These are phyloP conservation scores for Achaetomium macrosporum DNA, from an alignment of 2,329 filamentous ascomycete species.

Conservation along the genomic window DNA sequence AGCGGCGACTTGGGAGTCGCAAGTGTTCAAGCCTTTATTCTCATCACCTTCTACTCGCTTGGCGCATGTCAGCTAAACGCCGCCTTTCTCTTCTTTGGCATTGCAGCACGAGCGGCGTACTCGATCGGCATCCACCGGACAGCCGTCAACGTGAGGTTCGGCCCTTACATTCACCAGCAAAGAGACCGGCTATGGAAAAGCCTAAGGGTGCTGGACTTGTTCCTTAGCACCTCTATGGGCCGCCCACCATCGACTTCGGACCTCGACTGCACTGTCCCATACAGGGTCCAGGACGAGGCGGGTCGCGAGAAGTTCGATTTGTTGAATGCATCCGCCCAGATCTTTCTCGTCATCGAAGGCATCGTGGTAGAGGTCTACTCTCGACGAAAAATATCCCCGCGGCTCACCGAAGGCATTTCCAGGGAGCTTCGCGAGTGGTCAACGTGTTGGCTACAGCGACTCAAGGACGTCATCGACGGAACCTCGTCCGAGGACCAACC, in stretches of 20 bases:
- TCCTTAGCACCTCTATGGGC: slow-evolving; percentile 49
- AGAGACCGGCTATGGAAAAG: slow-evolving; percentile 51
- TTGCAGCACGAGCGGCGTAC: slow-evolving; percentile 47
- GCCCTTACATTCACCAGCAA: slow-evolving; percentile 36
- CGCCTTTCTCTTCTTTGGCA: slow-evolving; percentile 49
- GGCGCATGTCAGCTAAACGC: slow-evolving; percentile 51
- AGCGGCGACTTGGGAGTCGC: slow-evolving; percentile 43
- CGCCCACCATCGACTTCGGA: slow-evolving; percentile 49
- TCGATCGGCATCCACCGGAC: slow-evolving; percentile 49
- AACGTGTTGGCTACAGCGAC: slow-evolving; percentile 39
- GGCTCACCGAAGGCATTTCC: slow-evolving; percentile 49
- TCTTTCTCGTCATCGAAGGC: slow-evolving; percentile 45
- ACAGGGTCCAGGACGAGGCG: slow-evolving; percentile 32
- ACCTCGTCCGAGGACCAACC: slow-evolving; percentile 23
- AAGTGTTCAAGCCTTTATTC: slow-evolving; percentile 45
- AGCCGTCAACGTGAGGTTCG: slow-evolving; percentile 49
- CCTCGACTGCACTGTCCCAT: slow-evolving; percentile 49
- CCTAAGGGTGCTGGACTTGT: slow-evolving; percentile 46
- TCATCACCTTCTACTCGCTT: slow-evolving; percentile 50
- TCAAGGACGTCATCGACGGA: slow-evolving; percentile 36
- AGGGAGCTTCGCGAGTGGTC: slow-evolving; percentile 49
- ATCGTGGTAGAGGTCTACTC: slow-evolving; percentile 50
- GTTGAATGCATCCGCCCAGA: slow-evolving; percentile 47
- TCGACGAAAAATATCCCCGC: slow-evolving; percentile 46
- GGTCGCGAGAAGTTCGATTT: slow-evolving; percentile 40